Base-by-base conservation (phyloP, 2,329 filamentous ascomycete genomes). In the Fusarium fracticaudum region DNA sequence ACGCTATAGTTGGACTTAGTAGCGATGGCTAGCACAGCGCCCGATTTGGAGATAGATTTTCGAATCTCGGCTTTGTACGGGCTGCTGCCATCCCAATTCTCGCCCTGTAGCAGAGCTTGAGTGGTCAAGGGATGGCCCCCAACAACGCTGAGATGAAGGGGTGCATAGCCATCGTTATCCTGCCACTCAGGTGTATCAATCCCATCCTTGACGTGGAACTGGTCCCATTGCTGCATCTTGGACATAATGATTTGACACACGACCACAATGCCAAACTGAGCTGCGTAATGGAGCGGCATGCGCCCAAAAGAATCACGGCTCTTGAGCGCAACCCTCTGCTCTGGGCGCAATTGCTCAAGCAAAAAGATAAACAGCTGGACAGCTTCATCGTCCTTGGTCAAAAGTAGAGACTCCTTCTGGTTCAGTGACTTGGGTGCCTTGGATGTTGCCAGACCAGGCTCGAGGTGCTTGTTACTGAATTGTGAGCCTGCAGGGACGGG, bases 191-290 rank as follows among this genome's bases (percentile, higher is more conserved):
- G 87, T 1, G 94, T 93, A 80, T 98, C 96, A 57, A 99, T 97
- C 15, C 95, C 95, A 71, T 94, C 88, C 41, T 91, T 90, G 35
- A 95, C 91, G 78, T 97, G 89, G 79, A 98, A 98, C 77, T 97
- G 91, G 22, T 89, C 90, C 96, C 96, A 98, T 31, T 91, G 88
- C 80, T 96, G 93, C 91, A 99, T 95, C 78, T 93, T 92, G 72
- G 92, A 91, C 85, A 98, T 95, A 75, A 98, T 89, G 31, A 95
- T 88, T 79, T 97, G 89, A 79, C 94, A 98, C 15, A 98, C 92
- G n/a, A 94, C 90, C 8, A 96, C 93, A 77, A 98, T 95, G 6
- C 96, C 96, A 80, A 97, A 98, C 80, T 98, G 95, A 0, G 96
- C 96, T 6, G 95, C 95, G 80, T 98, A 98, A 81, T 98, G 96